Conservation (phyloP, 73 alveolate species). For the Paramecium biaurelia region DNA sequence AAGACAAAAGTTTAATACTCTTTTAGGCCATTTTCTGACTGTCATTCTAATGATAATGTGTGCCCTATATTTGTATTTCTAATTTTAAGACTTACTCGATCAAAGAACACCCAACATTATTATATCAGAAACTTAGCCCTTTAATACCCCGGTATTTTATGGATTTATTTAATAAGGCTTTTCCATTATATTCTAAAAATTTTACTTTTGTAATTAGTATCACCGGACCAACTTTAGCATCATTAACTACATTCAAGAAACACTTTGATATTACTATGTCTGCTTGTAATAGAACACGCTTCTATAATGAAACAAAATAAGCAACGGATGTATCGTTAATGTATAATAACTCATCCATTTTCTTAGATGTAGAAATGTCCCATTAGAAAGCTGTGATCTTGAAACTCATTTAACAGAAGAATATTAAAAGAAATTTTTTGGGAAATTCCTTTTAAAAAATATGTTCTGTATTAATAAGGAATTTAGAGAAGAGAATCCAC, state of each 20-base stretch:
- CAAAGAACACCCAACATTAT: neutral
- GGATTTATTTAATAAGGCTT: neutral
- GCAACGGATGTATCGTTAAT: neutral
- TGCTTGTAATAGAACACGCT: neutral
- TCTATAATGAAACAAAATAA: neutral
- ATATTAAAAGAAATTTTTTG: neutral
- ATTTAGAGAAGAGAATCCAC: neutral
- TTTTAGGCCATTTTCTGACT: neutral
- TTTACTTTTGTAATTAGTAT: neutral
- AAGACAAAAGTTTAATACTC: neutral
- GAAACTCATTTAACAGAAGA: neutral
- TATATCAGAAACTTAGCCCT: neutral
- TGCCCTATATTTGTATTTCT: neutral
- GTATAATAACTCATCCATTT: neutral
- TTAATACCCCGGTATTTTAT: neutral
- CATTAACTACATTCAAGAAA: neutral
- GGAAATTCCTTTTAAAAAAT: neutral
- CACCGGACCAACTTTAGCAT: neutral
- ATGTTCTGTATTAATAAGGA: neutral
- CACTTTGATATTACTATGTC: neutral
- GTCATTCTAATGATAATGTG: neutral
- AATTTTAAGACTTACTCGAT: neutral
- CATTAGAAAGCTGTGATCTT: neutral
- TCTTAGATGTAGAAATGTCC: neutral
- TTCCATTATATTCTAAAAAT: neutral